These are phyloP conservation scores for Beauveria bassiana DNA, from an alignment of 2,329 filamentous ascomycete genomes.

Conservation along the genomic window DNA sequence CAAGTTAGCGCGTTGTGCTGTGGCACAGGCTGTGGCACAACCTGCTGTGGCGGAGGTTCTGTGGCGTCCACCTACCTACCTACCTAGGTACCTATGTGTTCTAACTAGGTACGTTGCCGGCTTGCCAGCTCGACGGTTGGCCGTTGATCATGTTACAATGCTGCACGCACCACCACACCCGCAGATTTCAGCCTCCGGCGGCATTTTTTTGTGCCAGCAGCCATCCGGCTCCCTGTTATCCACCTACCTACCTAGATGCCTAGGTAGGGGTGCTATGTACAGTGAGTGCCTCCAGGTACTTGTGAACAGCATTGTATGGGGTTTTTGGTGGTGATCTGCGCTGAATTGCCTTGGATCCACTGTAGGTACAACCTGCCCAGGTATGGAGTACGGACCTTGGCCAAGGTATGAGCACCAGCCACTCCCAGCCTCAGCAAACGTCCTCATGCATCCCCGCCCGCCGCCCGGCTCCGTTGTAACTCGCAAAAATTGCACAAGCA, in stretches of 20 bases:
- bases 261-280: neutral
- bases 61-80: neutral
- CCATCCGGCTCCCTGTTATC: neutral
- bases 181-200: neutral
- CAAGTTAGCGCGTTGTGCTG: too few species aligned
- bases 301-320: too few species aligned
- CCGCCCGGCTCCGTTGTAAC: neutral
- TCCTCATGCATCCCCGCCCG: neutral
- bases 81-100: neutral
- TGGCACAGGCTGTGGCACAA: constrained; percentile 14
- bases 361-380: neutral
- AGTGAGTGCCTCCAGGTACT: too few species aligned
- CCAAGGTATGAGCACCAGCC: neutral
- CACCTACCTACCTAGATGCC: neutral
- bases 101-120: neutral
- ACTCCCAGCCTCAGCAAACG: constrained; percentile 1
- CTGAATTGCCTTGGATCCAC: too few species aligned
- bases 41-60: neutral
- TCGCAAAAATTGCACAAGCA: neutral
- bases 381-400: constrained; percentile 1
- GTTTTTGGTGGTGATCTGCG: too few species aligned
- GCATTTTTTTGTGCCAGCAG: neutral
- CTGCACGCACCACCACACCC: neutral
- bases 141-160: neutral
- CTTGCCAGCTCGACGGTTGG: too few species aligned